Evolutionary conservation across 371 early-diverging fungal genomes (phyloP), one percentile per base, ranked within the genome.

Genomic region (Mucor circinelloides): DNA sequence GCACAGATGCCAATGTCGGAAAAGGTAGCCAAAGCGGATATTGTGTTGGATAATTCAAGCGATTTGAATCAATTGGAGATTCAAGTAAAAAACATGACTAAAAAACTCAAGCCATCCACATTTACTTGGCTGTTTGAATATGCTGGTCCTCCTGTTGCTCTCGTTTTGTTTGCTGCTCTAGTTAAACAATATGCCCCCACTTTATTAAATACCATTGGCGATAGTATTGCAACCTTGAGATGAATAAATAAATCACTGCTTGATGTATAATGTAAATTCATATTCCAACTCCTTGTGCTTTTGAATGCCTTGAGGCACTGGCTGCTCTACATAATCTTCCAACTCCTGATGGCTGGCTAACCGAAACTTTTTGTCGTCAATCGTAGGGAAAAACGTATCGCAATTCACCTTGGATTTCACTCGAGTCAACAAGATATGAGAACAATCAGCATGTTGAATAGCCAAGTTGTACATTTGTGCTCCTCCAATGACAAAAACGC

Each of bases 41-140:
- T 86, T 55, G 92, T 97, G 6, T 78, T 98, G 48, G 92, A 95
- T 71, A 98, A 98, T 74, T 85, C 91, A 5, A 89, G 89, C 4
- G 83, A 87, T 25, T 57, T 91, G 4, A 76, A 80, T 21, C 87
- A 90, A 30, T 80, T 94, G 5, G 73, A 85, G 38, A 65, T 63
- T 0, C 90, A 92, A 71, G 89, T 95, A 5, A 74, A 79, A 52
- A 71, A 82, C n/a, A 68, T 87, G 58, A 55, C 85, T 23, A 70
- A 75, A 6, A 73, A 78, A 23, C 32, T 85, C 4, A 72, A 71
- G 44, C 90, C 90, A 57, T 80, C 67, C 8, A 72, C 68, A 9
- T 27, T 72, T 0, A 74, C 76, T 30, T 84, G 84, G 84, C 21
- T 78, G 1, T 44, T 80, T 7, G 84, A 81, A 62, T 84, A 80